Base-by-base conservation (phyloP, 192 early-diverging fungal genomes). In the Mortierella hygrophila region DNA sequence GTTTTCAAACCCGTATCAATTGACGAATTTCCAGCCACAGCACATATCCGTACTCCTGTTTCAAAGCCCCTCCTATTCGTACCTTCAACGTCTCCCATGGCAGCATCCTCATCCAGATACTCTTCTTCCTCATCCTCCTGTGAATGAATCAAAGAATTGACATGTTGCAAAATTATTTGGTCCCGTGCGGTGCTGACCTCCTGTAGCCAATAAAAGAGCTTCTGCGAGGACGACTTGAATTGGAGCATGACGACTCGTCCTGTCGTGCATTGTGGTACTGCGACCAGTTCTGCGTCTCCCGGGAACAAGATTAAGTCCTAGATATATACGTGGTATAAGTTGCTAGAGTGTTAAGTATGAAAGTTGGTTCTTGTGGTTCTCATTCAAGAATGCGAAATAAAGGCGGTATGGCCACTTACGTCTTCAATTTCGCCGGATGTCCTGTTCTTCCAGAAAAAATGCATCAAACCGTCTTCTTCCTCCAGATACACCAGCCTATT, bases 201-300 rank as follows among this genome's bases (percentile, higher is more conserved):
- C 79, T 97, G 97, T 90, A 96, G 93, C 97, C 97, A 97, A 76
- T 95, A 96, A 83, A 97, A 97, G 57, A 94, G 84, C 38, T 93
- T 93, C 83, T 94, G 94, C 40, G 89, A 91, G n/a, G 96, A 96
- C 7, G 95, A 93, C 82, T 94, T 92, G 89, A 97, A 97, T 85
- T 94, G 94, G 15, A 97, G 88, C 75, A 97, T 90, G 82, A 94
- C 93, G 0, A 97, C 97, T 54, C 97, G 94, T 10, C 93, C 96
- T 16, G 90, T 92, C 13, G 89, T 89, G 63, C 92, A 93, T 63
- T 92, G 81, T 35, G 77, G 73, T 6, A 94, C 92, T 37, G 65
- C 63, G 2, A 87, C 89, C n/a, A 95, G 88, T 46, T 94, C 92
- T 4, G 94, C 95, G 76, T 97, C 97, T 26, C 94, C 95, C n/a